Conservation (phyloP, 208 protist genomes). For the Wallacemonas sp. region DNA sequence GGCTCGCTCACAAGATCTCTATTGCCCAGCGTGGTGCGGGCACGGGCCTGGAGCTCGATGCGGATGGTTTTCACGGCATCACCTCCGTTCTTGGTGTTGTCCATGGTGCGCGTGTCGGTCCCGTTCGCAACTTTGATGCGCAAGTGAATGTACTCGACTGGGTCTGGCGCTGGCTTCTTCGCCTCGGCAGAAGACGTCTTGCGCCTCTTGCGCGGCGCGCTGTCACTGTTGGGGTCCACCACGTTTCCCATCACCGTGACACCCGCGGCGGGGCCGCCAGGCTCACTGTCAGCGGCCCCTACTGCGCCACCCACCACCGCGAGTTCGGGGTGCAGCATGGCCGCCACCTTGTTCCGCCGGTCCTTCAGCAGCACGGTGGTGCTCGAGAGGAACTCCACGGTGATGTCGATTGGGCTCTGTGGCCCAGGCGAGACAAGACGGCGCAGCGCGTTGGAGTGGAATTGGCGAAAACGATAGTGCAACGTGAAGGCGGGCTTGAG, state of each 20-base stretch:
- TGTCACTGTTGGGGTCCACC: background rate
- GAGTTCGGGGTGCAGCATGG: slow-evolving; percentile 12
- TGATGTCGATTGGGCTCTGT: slow-evolving; percentile 18
- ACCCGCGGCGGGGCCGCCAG: background rate
- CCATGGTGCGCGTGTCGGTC: slow-evolving; percentile 10
- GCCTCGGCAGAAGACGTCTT: background rate
- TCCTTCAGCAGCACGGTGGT: slow-evolving; percentile 21
- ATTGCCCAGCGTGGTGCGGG: background rate
- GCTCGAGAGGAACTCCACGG: slow-evolving; percentile 23
- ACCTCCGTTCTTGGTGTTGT: slow-evolving; percentile 11
- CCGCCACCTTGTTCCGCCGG: background rate
- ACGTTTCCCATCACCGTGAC: slow-evolving; percentile 25
- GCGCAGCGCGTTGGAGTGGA: slow-evolving; percentile 14
- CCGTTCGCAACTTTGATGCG: slow-evolving; percentile 20
- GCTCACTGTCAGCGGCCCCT: background rate
- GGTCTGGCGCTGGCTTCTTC: background rate
- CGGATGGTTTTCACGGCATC: background rate
- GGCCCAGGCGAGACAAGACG: slow-evolving; percentile 15
- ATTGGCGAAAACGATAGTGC: slow-evolving; percentile 22
- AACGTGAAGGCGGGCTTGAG: slow-evolving; percentile 24
- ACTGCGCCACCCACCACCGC: background rate
- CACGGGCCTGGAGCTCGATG: slow-evolving; percentile 8
- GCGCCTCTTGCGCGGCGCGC: background rate
- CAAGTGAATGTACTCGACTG: slow-evolving; percentile 16
- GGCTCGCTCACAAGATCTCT: background rate